Conservation (phyloP, 495 filamentous ascomycete genomes). For the Penicillium verhagenii region DNA sequence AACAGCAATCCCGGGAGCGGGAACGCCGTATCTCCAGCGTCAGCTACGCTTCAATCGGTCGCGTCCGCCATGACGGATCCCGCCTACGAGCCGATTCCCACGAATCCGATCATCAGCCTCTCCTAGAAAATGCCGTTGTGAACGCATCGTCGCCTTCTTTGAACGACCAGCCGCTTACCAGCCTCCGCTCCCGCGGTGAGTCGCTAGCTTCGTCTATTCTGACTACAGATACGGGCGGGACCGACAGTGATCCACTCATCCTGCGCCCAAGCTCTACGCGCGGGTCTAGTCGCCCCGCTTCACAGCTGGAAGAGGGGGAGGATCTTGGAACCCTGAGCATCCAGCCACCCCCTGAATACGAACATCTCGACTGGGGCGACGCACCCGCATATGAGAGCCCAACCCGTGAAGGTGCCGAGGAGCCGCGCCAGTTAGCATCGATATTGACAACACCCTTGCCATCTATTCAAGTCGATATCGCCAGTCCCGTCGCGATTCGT, state of each 20-base stretch:
- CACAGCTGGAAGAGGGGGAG: constrained; percentile 35
- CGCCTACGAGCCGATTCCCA: constrained; percentile 77
- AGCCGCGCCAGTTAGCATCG: constrained; percentile 15
- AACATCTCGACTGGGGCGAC: constrained; percentile 50
- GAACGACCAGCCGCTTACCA: constrained; percentile 14
- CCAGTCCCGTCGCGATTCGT: constrained; percentile 32
- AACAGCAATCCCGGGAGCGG: constrained; percentile 66
- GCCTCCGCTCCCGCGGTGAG: constrained; percentile 30
- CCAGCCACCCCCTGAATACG: constrained; percentile 44
- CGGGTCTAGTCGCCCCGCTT: constrained; percentile 18
- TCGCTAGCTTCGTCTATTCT: constrained; percentile 38
- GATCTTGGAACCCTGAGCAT: constrained; percentile 37
- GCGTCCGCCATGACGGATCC: constrained; percentile 85
- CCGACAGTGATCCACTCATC: constrained; percentile 31
- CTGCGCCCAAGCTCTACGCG: constrained; percentile 25
- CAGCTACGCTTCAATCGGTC: constrained; percentile 79
- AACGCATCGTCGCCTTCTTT: constrained; percentile 28
- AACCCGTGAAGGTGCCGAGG: neutral
- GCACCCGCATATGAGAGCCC: constrained; percentile 46
- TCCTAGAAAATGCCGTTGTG: constrained; percentile 67
- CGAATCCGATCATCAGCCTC: constrained; percentile 72
- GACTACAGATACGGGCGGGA: constrained; percentile 21
- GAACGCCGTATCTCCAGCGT: constrained; percentile 79
- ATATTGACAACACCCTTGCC: constrained; percentile 21
- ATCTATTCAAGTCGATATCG: constrained; percentile 42